phyloP scores from a whole-genome alignment of 176 grass and related monocot species.

The Musa troglodytarum region DNA sequence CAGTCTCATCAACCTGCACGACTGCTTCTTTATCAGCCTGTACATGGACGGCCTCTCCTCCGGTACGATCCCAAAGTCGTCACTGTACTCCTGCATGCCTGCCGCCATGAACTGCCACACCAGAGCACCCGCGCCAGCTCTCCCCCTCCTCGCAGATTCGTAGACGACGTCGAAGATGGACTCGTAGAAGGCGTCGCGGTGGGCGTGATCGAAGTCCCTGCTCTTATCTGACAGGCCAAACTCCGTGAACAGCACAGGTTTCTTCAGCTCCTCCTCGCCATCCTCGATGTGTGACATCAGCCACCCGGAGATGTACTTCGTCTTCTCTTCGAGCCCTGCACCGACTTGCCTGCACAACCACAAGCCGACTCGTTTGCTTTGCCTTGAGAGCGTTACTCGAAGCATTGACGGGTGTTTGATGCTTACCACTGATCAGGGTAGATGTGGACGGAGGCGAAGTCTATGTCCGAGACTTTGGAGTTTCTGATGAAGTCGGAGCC shows the following conservation, averaged over 20 bases:
- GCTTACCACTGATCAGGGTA: constrained; percentile 83
- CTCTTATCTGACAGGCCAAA: constrained; percentile 61
- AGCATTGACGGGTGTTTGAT: background rate
- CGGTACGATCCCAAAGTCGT: constrained; percentile 66
- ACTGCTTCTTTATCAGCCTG: constrained; percentile 65
- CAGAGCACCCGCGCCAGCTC: constrained; percentile 54
- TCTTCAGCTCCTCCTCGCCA: constrained; percentile 57
- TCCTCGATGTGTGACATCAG: constrained; percentile 71
- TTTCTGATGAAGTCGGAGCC: constrained; percentile 85
- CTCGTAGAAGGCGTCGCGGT: constrained; percentile 64
- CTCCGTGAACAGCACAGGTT: constrained; percentile 77
- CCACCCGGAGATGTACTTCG: constrained; percentile 62
- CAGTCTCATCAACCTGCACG: constrained; percentile 55
- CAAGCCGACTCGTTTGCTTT: background rate
- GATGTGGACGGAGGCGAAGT: constrained; percentile 86
- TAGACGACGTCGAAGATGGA: constrained; percentile 58
- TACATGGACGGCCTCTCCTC: constrained; percentile 52
- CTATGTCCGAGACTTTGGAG: constrained; percentile 51
- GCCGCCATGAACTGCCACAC: constrained; percentile 80
- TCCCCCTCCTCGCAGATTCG: constrained; percentile 40
- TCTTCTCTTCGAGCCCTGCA: constrained; percentile 49
- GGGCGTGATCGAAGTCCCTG: constrained; percentile 48
- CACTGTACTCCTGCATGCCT: constrained; percentile 63
- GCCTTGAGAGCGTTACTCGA: background rate
- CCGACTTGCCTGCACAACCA: constrained; percentile 40